Percentiles rank a stretch among this genome's conserved stretches.
Evolutionary conservation across 2,329 filamentous ascomycete genomes (phyloP).

Genomic region (Apiospora phragmitis): DNA sequence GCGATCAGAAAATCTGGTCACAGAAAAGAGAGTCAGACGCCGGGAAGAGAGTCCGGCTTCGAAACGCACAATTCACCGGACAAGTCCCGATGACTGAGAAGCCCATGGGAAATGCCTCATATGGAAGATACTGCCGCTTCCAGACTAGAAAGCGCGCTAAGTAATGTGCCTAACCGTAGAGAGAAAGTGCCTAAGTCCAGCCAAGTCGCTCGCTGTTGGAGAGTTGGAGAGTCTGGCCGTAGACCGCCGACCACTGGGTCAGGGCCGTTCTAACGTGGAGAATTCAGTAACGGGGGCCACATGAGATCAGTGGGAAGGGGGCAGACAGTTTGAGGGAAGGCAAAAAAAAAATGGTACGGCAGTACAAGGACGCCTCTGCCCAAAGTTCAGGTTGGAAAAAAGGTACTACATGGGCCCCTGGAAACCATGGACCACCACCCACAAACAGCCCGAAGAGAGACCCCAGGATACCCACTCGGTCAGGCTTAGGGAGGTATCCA

Average conservation of each 20-base stretch:
- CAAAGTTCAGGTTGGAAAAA: constrained; percentile 3
- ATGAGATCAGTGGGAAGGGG: constrained; percentile 10
- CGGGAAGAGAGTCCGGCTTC: constrained; percentile 11
- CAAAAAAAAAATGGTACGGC: not conserved
- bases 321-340: not conserved
- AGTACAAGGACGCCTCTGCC: not conserved
- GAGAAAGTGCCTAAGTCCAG: not conserved
- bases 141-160: not conserved
- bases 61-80: not conserved
- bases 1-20: constrained; percentile 12
- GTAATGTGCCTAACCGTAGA: not conserved
- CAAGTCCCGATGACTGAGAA: not conserved
- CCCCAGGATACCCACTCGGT: constrained; percentile 9
- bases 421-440: constrained; percentile 11
- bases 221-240: not conserved
- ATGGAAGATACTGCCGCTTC: constrained; percentile 1
- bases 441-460: constrained; percentile 13
- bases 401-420: constrained; percentile 6
- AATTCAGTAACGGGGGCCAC: constrained; percentile 8
- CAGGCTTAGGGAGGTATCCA: constrained; percentile 1
- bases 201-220: not conserved
- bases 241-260: constrained; percentile 10
- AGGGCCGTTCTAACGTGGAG: constrained; percentile 12
- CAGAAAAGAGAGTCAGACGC: constrained; percentile 11
- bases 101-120: not conserved